A percentile compares a stretch with the other conserved stretches of the same genome.
phyloP scores from a whole-genome alignment of 2,329 filamentous ascomycete genomes.

The Zalaria obscura region DNA sequence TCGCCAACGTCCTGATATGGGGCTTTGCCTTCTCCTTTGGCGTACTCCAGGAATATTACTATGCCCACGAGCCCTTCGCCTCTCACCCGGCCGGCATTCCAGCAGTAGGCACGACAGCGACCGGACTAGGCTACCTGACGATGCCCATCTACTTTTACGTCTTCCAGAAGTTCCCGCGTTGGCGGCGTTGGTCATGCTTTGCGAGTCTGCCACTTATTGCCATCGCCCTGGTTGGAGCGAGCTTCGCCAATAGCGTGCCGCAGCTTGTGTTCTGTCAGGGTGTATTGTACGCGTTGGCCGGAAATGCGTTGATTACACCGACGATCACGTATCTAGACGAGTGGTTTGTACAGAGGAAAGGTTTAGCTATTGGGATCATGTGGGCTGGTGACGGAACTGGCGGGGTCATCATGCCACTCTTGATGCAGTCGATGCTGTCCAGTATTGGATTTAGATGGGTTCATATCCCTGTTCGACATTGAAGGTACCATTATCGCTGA shows the following conservation, averaged over 20 bases:
- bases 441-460: too few relatives aligned
- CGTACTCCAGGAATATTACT: constrained; percentile 16
- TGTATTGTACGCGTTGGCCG: constrained; percentile 19
- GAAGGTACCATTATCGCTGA: too few relatives aligned
- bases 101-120: constrained; percentile 29
- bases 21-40: constrained; percentile 20
- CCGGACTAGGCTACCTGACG: constrained; percentile 33
- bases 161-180: constrained; percentile 21
- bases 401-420: constrained; percentile 23
- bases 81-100: constrained; percentile 20
- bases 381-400: constrained; percentile 29
- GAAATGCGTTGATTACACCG: constrained; percentile 8
- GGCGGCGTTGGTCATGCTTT: constrained; percentile 18
- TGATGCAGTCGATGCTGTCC: constrained; percentile 3
- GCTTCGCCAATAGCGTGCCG: constrained; percentile 20
- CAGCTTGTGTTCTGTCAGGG: constrained; percentile 26
- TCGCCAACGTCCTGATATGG: constrained; percentile 42
- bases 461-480: too few relatives aligned
- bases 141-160: constrained; percentile 25
- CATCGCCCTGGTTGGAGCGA: constrained; percentile 19
- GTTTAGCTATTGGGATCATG: constrained; percentile 38
- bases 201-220: constrained; percentile 22
- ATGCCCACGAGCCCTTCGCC: constrained; percentile 10
- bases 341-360: constrained; percentile 38
- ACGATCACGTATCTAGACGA: constrained; percentile 38